Evolutionary conservation across 306 rosid genomes (phyloP).

Genomic region (Purshia tridentata): DNA sequence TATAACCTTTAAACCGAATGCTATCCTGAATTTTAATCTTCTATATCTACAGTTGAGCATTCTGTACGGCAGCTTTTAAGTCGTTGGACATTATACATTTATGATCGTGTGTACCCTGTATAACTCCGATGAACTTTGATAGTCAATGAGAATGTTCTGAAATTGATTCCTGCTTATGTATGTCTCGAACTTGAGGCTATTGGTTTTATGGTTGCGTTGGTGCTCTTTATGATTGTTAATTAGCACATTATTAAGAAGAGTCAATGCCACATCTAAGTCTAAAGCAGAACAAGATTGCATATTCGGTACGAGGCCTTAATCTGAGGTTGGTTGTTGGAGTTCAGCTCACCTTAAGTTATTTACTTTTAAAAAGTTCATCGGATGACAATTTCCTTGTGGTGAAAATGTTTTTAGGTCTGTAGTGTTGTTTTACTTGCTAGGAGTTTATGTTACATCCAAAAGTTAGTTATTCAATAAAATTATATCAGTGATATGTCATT

Average conservation of each 20-base stretch:
- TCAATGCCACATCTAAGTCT: neutral
- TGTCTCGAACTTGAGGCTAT: constrained; percentile 1
- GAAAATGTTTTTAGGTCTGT: neutral
- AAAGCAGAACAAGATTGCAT: neutral
- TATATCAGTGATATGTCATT: neutral
- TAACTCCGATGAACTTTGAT: neutral
- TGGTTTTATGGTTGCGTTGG: neutral
- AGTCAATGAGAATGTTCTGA: constrained; percentile 13
- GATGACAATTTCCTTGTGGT: neutral
- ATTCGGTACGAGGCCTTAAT: neutral
- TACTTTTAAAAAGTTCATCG: neutral
- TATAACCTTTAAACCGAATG: constrained; percentile 4
- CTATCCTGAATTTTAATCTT: constrained; percentile 22
- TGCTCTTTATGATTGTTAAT: neutral
- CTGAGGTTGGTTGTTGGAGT: neutral
- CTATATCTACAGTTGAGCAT: neutral
- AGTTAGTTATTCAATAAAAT: neutral
- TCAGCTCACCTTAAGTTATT: neutral
- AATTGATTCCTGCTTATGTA: constrained; percentile 3
- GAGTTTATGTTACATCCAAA: neutral
- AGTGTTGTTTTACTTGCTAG: neutral
- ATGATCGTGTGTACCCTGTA: neutral
- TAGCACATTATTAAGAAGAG: neutral
- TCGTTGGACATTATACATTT: neutral
- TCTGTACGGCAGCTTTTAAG: constrained; percentile 11